A percentile compares a stretch with the other conserved stretches of the same genome.
These are phyloP conservation scores for Hevea brasiliensis DNA, from an alignment of 345 rosid species.

Conservation along the genomic window DNA sequence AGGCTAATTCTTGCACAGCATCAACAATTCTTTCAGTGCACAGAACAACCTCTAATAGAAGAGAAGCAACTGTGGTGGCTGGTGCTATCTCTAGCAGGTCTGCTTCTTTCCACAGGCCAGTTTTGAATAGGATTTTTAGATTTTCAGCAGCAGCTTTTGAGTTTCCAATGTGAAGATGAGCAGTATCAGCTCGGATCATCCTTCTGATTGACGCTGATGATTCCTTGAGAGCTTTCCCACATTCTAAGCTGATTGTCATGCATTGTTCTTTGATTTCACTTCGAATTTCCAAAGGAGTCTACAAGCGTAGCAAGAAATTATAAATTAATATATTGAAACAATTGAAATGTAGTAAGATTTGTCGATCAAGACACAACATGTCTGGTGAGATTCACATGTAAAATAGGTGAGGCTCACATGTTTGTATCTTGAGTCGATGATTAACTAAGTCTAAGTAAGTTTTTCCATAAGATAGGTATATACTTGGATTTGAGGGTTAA, in stretches of 20 bases:
- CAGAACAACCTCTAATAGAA: background rate
- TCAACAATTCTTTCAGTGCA: background rate
- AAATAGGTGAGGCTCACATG: too few relatives aligned
- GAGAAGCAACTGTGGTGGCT: background rate
- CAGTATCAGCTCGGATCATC: slow-evolving; percentile 40
- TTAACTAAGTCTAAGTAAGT: too few relatives aligned
- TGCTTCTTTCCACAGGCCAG: background rate
- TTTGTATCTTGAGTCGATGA: too few relatives aligned
- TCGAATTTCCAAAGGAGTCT: slow-evolving; percentile 31
- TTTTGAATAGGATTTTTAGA: slow-evolving; percentile 16
- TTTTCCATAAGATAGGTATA: too few relatives aligned
- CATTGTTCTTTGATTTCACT: slow-evolving; percentile 38
- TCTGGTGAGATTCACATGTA: too few relatives aligned
- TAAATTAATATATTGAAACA: too few relatives aligned
- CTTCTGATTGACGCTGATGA: slow-evolving; percentile 41
- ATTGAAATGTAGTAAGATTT: too few relatives aligned
- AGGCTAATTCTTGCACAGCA: background rate
- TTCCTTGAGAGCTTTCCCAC: slow-evolving; percentile 52
- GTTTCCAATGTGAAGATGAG: slow-evolving; percentile 38
- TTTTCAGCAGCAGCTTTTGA: slow-evolving; percentile 33
- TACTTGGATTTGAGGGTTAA: slow-evolving; percentile 13
- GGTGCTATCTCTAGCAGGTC: background rate
- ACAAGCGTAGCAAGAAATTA: background rate
- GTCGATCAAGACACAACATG: too few relatives aligned
- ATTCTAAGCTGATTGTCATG: slow-evolving; percentile 47